A percentile compares a stretch with the other conserved stretches of the same genome.
These are phyloP conservation scores for Taphrina deformans DNA, from an alignment of 1,139 yeast genomes.

Conservation along the genomic window DNA sequence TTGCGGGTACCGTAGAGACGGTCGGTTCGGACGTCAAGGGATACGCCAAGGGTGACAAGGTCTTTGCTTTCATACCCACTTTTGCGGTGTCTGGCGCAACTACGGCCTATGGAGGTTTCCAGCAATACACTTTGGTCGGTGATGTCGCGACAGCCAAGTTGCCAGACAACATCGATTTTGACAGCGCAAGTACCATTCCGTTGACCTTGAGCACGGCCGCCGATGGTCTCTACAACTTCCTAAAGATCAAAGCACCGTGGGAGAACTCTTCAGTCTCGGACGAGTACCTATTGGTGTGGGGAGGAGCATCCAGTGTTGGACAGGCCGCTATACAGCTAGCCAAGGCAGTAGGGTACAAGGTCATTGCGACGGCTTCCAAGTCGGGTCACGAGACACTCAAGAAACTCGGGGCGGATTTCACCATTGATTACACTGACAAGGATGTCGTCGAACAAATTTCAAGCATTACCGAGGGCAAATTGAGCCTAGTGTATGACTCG, in stretches of 20 bases:
- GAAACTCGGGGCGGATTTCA: slow-evolving; percentile 59
- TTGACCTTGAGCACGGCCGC: slow-evolving; percentile 37
- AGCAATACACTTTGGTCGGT: slow-evolving; percentile 51
- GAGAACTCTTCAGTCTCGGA: slow-evolving; percentile 30
- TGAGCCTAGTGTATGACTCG: slow-evolving; percentile 60
- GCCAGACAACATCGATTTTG: slow-evolving; percentile 35
- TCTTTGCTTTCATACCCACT: slow-evolving; percentile 46
- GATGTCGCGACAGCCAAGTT: slow-evolving; percentile 40
- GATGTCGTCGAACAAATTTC: slow-evolving; percentile 56
- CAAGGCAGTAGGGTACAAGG: slow-evolving; percentile 54
- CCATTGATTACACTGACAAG: slow-evolving; percentile 60
- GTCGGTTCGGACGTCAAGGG: slow-evolving; percentile 45
- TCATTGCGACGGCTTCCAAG: slow-evolving; percentile 56
- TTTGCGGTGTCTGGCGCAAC: slow-evolving; percentile 38
- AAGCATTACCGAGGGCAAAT: slow-evolving; percentile 47
- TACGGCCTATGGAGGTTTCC: slow-evolving; percentile 52
- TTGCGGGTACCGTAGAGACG: slow-evolving; percentile 58
- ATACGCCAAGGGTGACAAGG: slow-evolving; percentile 55
- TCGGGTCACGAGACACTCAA: slow-evolving; percentile 51
- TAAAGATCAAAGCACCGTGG: background rate
- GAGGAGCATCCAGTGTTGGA: slow-evolving; percentile 62
- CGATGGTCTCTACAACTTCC: slow-evolving; percentile 36
- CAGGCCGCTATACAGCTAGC: slow-evolving; percentile 59
- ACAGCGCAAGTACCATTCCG: slow-evolving; percentile 38
- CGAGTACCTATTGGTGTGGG: slow-evolving; percentile 56